These are phyloP conservation scores for Penicillium sp. DNA, from an alignment of 2,329 filamentous ascomycete genomes.

Conservation along the genomic window DNA sequence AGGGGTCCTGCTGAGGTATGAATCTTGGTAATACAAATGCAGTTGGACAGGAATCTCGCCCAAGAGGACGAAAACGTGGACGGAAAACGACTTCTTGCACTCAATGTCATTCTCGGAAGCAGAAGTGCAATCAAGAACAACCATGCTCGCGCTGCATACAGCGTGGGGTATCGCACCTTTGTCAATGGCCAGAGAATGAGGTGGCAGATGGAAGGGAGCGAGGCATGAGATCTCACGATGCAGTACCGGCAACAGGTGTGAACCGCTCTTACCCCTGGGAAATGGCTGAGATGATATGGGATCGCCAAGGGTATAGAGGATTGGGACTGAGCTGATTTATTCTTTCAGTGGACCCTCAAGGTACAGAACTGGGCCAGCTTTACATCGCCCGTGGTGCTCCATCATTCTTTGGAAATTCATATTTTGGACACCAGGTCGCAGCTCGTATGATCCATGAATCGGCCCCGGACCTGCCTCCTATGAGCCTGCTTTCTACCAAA, in stretches of 20 bases:
- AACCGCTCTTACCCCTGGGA: background rate
- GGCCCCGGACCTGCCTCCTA: slow-evolving; percentile 28
- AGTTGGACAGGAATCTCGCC: background rate
- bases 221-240: background rate
- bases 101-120: slow-evolving; percentile 19
- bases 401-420: slow-evolving; percentile 37
- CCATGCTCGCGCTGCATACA: slow-evolving; percentile 17
- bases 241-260: slow-evolving; percentile 9
- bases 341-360: slow-evolving; percentile 9
- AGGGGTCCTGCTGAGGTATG: background rate
- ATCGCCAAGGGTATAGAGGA: no score
- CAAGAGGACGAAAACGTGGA: slow-evolving; percentile 10
- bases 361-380: slow-evolving; percentile 31
- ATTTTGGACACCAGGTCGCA: slow-evolving; percentile 39
- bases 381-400: slow-evolving; percentile 36
- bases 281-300: background rate
- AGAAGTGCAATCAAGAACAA: slow-evolving; percentile 16
- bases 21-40: background rate
- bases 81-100: slow-evolving; percentile 18
- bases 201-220: background rate
- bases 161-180: slow-evolving; percentile 14
- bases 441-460: slow-evolving; percentile 37
- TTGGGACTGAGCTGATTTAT: background rate
- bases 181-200: slow-evolving; percentile 13
- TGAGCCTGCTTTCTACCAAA: slow-evolving; percentile 26